phyloP scores from a whole-genome alignment of 129 eudicot species.

The Daucus carota region DNA sequence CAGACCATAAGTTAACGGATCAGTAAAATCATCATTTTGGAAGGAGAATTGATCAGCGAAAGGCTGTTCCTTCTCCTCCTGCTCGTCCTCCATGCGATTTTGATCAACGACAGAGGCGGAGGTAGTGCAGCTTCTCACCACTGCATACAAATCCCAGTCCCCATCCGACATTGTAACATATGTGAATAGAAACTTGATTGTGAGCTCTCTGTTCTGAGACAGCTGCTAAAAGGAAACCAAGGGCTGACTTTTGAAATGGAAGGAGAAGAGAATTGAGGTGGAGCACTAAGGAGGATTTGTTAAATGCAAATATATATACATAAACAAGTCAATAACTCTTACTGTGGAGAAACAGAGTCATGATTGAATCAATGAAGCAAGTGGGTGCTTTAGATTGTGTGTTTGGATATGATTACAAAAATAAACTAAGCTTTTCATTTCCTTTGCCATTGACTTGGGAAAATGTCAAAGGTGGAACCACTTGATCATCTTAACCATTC shows the following conservation, averaged over 20 bases:
- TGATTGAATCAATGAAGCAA: neutral
- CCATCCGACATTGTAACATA: neutral
- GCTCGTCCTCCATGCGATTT: neutral
- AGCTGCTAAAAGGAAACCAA: neutral
- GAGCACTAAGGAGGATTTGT: conserved; percentile 9
- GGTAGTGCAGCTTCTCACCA: conserved; percentile 12
- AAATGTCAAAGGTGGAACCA: conserved; percentile 11
- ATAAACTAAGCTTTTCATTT: neutral
- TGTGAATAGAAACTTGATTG: neutral
- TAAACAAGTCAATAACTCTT: conserved; percentile 1
- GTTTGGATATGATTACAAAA: conserved; percentile 1
- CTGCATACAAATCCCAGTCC: conserved; percentile 12
- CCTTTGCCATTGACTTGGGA: conserved; percentile 6
- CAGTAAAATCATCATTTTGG: neutral
- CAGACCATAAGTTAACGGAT: neutral
- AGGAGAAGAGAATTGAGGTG: neutral
- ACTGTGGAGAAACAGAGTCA: conserved; percentile 7
- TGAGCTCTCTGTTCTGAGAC: neutral
- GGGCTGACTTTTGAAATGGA: conserved; percentile 11
- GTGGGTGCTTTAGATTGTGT: conserved; percentile 8
- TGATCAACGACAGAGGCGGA: neutral
- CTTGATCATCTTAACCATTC: neutral
- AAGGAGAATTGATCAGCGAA: neutral
- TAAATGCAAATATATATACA: conserved; percentile 6
- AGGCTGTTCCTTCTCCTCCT: neutral